Evolutionary conservation across 805 yeast species (phyloP), one percentile per base, ranked within the genome.

Genomic region (Ogataea ganodermae): DNA sequence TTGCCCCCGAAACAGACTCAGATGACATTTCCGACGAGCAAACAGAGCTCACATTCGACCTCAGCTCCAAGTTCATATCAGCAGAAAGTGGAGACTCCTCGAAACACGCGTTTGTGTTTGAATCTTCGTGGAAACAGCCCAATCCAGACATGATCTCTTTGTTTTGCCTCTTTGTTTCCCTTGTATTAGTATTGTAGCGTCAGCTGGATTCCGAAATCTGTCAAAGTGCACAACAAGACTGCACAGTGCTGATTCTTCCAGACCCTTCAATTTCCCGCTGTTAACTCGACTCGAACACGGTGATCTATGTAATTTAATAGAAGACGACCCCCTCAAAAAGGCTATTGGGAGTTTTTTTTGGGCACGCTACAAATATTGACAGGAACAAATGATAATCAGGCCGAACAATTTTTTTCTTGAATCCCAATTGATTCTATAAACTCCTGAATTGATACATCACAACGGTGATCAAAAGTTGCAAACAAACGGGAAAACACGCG

Each of bases 1-100:
- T 23, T 14, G 42, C 36, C 42, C 17, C 42, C 12, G 53, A 39
- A 14, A 50, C 46, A 39, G 48, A 32, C 10, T 50, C 54, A 12
- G 51, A 46, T 8, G 50, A 51, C 20, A 43, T 16, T 18, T 50
- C 54, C 6, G 53, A 46, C 2, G 54, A 50, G 16, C 46, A 44
- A 4, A 35, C 21, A 3, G 53, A 45, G 42, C 53, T 46, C 9
- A 43, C 39, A 22, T 26, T 40, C 3, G 51, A 45, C 12, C 40
- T 23, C 17, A 52, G 45, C 22, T 52, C 56, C 38, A 49, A 26
- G 12, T 41, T 47, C 41, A 49, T 35, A 9, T 47, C 45, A 18
- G 45, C 49, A 4, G 49, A 46, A 10, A 48, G 36, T 12, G 53
- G 53, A 14, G 51, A 50, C 17, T 50, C 45, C 10, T 47, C 49